Evolutionary conservation across 345 rosid genomes (phyloP), one percentile per base, ranked within the genome.

Genomic region (Hibiscus syriacus): DNA sequence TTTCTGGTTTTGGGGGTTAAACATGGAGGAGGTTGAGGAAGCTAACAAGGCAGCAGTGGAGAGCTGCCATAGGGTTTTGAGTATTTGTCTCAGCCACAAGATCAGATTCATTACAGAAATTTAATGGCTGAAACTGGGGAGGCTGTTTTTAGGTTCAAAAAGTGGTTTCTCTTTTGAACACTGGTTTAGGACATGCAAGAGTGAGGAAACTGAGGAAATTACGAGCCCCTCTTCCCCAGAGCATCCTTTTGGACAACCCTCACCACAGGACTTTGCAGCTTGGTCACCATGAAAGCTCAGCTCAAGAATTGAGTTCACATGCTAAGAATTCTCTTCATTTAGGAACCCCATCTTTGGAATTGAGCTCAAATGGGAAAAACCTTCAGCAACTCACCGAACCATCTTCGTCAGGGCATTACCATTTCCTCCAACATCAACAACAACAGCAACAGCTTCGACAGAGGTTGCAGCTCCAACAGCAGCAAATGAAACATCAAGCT

Each of bases 11-110:
- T 69, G 71, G 63, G 59, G 69, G 61, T 30, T 69, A 74, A 45
- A 67, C 9, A 92, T 92, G 98, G 97, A 90, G 70, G 96, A 80
- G 77, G 92, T 92, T 73, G 98, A 90, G 73, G 92, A 86, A 78
- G 92, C 90, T 43, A 92, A 83, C 82, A 90, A 79, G 76, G 86
- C 80, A 43, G 97, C 96, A 53, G 87, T 92, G 32, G 88, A 88
- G 84, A 87, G 96, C 71, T 87, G 96, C 77, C 90, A 87, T 77
- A 86, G 84, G 79, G 89, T 88, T 79, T 70, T 92, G 70, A 82
- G 69, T 72, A 73, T 86, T 61, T 92, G 22, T 70, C 73, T 71
- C 84, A 81, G 70, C 88, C 89, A 50, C 80, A 82, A 70, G 91
- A 87, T 76, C 89, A 83, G 50, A 86, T 76, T 30, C 86, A 81